phyloP scores from a whole-genome alignment of 441 rosid species.

The Corymbia calophylla region DNA sequence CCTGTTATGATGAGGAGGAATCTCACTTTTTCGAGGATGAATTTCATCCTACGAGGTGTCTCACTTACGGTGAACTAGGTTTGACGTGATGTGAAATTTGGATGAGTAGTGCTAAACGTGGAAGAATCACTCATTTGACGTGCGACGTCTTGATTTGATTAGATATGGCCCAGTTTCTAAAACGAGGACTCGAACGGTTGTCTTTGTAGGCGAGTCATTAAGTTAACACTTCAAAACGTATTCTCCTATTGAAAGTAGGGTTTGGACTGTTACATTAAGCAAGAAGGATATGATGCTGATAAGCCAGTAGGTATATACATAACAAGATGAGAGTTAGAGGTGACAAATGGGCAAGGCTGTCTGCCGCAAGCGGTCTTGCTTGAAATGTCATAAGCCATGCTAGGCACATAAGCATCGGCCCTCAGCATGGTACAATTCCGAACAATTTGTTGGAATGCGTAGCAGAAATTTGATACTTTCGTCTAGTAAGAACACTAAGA shows the following conservation, averaged over 20 bases:
- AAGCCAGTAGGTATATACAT: not conserved
- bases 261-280: not conserved
- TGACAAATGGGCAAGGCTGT: not conserved
- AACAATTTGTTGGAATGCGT: not conserved
- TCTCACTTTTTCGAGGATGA: not conserved
- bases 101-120: not conserved
- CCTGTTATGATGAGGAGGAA: not conserved
- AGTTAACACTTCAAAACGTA: not conserved
- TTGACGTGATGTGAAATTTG: not conserved
- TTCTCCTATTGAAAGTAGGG: not conserved
- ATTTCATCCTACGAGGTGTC: not conserved
- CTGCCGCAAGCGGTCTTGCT: not conserved
- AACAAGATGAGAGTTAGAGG: not conserved
- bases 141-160: not conserved
- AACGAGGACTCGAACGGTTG: not conserved
- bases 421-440: not conserved
- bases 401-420: not conserved
- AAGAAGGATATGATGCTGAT: not conserved
- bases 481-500: not conserved
- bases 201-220: not conserved
- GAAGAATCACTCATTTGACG: not conserved
- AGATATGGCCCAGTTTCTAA: not conserved
- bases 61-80: not conserved
- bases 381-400: not conserved
- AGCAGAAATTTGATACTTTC: not conserved